Conservation (phyloP, 2,329 filamentous ascomycete genomes). For the Trichoderma atrobrunneum region DNA sequence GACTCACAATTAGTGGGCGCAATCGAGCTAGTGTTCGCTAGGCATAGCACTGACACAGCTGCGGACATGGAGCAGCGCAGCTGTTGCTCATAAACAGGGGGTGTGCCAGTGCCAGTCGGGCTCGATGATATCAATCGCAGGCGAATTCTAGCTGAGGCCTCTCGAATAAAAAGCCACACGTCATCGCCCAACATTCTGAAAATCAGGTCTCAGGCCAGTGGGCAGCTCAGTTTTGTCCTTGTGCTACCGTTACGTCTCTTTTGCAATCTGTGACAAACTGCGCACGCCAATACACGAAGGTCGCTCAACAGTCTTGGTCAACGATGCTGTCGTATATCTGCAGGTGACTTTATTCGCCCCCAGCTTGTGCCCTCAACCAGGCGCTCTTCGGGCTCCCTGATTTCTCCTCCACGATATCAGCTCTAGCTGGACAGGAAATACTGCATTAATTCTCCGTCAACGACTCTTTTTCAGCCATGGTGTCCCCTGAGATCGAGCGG, state of each 20-base stretch:
- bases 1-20: background rate
- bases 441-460: background rate
- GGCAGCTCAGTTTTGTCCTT: background rate
- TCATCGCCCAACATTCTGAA: background rate
- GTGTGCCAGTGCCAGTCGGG: background rate
- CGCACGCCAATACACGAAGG: background rate
- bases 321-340: background rate
- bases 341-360: slow-evolving; percentile 7
- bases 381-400: background rate
- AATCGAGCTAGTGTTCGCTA: background rate
- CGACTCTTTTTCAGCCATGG: slow-evolving; percentile 23
- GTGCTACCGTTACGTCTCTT: background rate
- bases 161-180: slow-evolving; percentile 1
- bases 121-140: slow-evolving; percentile 15
- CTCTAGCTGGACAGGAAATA: background rate
- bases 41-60: background rate
- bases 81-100: background rate
- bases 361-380: background rate
- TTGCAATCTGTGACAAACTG: background rate
- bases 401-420: background rate
- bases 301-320: background rate
- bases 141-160: background rate
- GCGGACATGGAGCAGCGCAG: too few species aligned
- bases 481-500: slow-evolving; percentile 30
- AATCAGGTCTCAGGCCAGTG: background rate